Evolutionary conservation across 345 rosid genomes (phyloP).

Genomic region (Linum trigynum): DNA sequence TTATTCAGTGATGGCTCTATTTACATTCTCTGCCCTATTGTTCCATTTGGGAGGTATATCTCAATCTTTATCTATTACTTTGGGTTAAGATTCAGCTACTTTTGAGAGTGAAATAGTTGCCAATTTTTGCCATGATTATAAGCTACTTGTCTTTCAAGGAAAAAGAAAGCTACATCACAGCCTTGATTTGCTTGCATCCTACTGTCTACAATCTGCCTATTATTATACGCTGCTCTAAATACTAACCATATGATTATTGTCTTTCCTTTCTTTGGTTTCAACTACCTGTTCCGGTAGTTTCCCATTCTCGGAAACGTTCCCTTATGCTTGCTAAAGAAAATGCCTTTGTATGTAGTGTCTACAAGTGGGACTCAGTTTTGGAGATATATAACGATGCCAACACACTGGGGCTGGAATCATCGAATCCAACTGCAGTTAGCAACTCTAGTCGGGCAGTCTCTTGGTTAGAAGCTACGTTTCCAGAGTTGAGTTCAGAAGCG

Average conservation of each 20-base stretch:
- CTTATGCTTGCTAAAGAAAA: neutral
- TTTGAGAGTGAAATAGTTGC: neutral
- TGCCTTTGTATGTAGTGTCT: constrained; percentile 27
- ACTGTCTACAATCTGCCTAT: neutral
- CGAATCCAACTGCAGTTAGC: constrained; percentile 47
- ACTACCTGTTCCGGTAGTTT: too few relatives aligned
- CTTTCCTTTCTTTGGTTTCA: too few relatives aligned
- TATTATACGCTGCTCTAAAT: neutral
- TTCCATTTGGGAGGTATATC: constrained; percentile 84
- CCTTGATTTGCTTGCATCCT: neutral
- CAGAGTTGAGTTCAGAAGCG: constrained; percentile 54
- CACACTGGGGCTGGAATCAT: constrained; percentile 56
- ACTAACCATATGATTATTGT: neutral
- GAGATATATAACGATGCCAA: constrained; percentile 84
- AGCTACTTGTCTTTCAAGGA: neutral
- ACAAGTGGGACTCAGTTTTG: constrained; percentile 72
- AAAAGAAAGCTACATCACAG: neutral
- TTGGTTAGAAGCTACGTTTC: constrained; percentile 92
- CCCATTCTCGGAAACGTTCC: neutral
- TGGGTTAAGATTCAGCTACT: neutral
- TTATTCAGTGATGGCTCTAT: constrained; percentile 77
- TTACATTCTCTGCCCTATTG: constrained; percentile 79
- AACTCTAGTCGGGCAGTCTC: constrained; percentile 76
- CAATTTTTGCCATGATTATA: neutral
- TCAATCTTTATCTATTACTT: neutral